Conservation (phyloP, 1,284 basidiomycete species). For the Boletus semigastroideus region DNA sequence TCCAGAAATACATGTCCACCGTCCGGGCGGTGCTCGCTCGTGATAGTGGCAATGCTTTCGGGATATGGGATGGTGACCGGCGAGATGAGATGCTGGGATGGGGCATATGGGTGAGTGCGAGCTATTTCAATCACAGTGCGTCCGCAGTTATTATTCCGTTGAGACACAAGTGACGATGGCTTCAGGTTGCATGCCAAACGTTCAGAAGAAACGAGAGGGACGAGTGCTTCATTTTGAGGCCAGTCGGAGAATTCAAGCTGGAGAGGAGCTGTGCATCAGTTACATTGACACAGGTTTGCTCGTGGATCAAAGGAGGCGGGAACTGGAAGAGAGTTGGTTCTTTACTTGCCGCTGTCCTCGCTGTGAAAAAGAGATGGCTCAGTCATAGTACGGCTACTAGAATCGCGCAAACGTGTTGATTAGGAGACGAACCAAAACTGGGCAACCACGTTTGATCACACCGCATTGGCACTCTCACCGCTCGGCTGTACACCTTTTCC, state of each 20-base stretch:
- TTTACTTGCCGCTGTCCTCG: constrained; percentile 50
- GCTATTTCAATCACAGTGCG: constrained; percentile 68
- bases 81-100: constrained; percentile 64
- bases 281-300: constrained; percentile 48
- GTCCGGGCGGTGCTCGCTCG: constrained; percentile 55
- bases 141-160: constrained; percentile 6
- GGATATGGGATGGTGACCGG: constrained; percentile 52
- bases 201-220: constrained; percentile 50
- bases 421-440: constrained; percentile 9
- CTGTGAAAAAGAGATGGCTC: constrained; percentile 21
- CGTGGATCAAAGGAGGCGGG: constrained; percentile 37
- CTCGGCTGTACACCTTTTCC: background rate
- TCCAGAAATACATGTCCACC: constrained; percentile 41
- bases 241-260: constrained; percentile 41
- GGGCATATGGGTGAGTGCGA: constrained; percentile 56
- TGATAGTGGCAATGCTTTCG: constrained; percentile 65
- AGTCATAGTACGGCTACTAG: too few relatives aligned
- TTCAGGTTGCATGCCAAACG: constrained; percentile 58
- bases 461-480: constrained; percentile 7
- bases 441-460: constrained; percentile 18
- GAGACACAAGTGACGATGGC: background rate
- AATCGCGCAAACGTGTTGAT: background rate
- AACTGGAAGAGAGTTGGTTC: constrained; percentile 49
- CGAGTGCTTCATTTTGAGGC: constrained; percentile 52
- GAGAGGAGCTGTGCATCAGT: constrained; percentile 59